phyloP scores from a whole-genome alignment of 192 early-diverging fungal genomes.

The Coemansia sp. region DNA sequence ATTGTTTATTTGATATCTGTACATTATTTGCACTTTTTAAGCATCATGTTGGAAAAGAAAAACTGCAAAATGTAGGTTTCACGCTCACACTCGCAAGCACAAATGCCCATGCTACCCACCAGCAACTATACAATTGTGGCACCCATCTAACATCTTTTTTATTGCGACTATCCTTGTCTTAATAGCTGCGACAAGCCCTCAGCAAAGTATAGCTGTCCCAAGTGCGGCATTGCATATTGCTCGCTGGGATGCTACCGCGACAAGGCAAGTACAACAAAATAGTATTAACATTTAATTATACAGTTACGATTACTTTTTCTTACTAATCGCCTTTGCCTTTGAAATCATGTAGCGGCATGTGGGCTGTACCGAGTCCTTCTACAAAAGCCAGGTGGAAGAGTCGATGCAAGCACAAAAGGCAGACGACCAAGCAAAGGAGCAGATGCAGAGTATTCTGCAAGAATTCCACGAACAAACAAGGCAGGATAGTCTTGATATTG shows the following conservation, averaged over 20 bases:
- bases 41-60: slow-evolving; percentile 9
- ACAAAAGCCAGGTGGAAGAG: slow-evolving; percentile 39
- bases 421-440: slow-evolving; percentile 34
- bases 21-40: no score
- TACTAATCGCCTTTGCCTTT: neutral
- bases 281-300: neutral
- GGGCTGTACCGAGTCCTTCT: slow-evolving; percentile 42
- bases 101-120: no score
- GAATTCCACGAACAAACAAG: slow-evolving; percentile 23
- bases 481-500: slow-evolving; percentile 4
- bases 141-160: no score
- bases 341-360: slow-evolving; percentile 12
- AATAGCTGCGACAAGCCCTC: slow-evolving; percentile 35
- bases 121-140: no score
- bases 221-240: slow-evolving; percentile 36
- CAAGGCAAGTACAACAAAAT: slow-evolving; percentile 13
- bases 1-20: neutral
- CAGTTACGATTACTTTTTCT: neutral
- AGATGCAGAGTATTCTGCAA: slow-evolving; percentile 33
- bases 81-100: no score
- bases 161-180: neutral
- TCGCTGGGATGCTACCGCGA: slow-evolving; percentile 44
- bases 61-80: neutral
- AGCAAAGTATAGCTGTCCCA: slow-evolving; percentile 50
- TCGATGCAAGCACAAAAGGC: slow-evolving; percentile 19